Evolutionary conservation across 495 filamentous ascomycete genomes (phyloP).

Genomic region (Staphylotrichum longicolle): DNA sequence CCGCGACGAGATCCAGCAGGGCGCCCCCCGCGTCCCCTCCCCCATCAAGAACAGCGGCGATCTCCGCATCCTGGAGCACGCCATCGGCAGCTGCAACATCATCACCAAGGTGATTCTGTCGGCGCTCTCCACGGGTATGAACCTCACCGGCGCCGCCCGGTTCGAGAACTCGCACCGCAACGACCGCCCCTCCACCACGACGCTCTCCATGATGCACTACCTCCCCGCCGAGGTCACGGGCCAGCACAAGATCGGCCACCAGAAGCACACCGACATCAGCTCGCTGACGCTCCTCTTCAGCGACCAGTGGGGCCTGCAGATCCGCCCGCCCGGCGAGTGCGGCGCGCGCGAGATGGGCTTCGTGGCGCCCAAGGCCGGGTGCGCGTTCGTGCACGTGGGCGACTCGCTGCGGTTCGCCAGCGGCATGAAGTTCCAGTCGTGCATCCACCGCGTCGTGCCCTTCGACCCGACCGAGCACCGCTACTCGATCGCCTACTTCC

Average conservation of each 20-base stretch:
- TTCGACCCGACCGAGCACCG: constrained; percentile 49
- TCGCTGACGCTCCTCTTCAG: constrained; percentile 56
- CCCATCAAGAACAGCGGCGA: constrained; percentile 51
- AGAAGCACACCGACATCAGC: constrained; percentile 60
- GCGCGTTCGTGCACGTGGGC: constrained; percentile 57
- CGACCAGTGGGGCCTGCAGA: constrained; percentile 57
- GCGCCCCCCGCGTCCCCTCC: constrained; percentile 43
- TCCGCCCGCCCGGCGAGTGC: constrained; percentile 45
- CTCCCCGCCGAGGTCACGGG: constrained; percentile 43
- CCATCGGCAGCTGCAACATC: constrained; percentile 50
- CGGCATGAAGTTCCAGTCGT: constrained; percentile 50
- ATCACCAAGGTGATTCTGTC: constrained; percentile 52
- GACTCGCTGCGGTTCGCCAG: constrained; percentile 55
- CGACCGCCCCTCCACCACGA: constrained; percentile 48
- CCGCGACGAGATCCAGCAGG: constrained; percentile 49
- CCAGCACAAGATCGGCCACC: constrained; percentile 47
- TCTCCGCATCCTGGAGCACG: constrained; percentile 45
- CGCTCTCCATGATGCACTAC: constrained; percentile 49
- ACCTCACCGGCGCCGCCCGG: constrained; percentile 40
- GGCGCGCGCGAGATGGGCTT: constrained; percentile 50
- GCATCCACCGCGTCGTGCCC: constrained; percentile 57
- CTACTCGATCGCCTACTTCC: constrained; percentile 59
- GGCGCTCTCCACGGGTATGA: constrained; percentile 47
- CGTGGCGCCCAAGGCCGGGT: constrained; percentile 49
- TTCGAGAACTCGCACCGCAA: constrained; percentile 56